These are phyloP conservation scores for Phytophthora fragariaefolia DNA, from an alignment of 352 stramenopile species.

Conservation along the genomic window DNA sequence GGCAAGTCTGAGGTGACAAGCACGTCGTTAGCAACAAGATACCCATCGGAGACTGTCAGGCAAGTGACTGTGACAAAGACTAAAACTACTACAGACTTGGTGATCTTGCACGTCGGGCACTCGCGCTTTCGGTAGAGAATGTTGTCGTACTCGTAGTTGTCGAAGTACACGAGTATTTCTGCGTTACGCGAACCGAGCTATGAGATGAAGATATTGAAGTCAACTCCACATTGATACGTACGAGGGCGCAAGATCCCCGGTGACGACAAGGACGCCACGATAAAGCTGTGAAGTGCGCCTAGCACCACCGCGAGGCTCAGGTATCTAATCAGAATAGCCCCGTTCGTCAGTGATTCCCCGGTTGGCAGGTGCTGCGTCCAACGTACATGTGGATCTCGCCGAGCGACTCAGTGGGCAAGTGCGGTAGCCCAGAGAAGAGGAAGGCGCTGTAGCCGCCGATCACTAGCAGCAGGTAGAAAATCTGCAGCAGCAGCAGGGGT, in stretches of 20 bases:
- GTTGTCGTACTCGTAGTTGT: conserved; percentile 63
- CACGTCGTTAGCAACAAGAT: conserved; percentile 7
- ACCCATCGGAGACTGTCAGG: not conserved
- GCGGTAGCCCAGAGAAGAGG: conserved; percentile 49
- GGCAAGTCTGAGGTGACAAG: conserved; percentile 40
- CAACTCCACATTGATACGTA: conserved; percentile 26
- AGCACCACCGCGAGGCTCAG: conserved; percentile 48
- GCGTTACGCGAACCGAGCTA: too few species aligned
- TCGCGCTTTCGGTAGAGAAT: conserved; percentile 45
- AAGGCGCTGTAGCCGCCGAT: conserved; percentile 66
- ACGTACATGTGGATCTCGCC: conserved; percentile 46
- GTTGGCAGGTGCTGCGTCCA: not conserved
- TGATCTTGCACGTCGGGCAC: conserved; percentile 56
- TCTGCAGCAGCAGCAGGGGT: conserved; percentile 26
- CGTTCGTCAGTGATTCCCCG: not conserved
- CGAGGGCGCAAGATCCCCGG: conserved; percentile 52
- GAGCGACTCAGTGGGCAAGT: conserved; percentile 52
- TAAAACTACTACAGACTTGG: conserved; percentile 38
- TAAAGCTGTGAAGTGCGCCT: conserved; percentile 57
- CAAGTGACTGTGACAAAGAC: too few species aligned
- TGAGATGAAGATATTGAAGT: too few species aligned
- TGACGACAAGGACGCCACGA: conserved; percentile 47
- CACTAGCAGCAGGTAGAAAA: conserved; percentile 70
- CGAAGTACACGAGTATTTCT: conserved; percentile 59
- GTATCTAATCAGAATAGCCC: conserved; percentile 21